These are phyloP conservation scores for Camellia oleifera DNA, from an alignment of 179 eudicot species.

Conservation along the genomic window DNA sequence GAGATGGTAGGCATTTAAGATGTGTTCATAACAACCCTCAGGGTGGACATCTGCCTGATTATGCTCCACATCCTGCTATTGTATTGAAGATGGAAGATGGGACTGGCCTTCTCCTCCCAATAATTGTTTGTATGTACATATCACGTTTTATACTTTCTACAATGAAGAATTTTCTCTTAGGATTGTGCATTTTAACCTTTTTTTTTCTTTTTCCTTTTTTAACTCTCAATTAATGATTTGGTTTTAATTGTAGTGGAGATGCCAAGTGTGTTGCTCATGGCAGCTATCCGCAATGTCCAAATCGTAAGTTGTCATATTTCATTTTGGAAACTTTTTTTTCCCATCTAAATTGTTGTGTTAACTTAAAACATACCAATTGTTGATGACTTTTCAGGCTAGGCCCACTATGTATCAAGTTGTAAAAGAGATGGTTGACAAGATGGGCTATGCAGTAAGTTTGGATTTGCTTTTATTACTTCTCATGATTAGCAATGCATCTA, in stretches of 20 bases:
- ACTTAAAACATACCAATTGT: not conserved
- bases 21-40: slow-evolving; percentile 90
- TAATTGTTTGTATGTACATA: slow-evolving; percentile 78
- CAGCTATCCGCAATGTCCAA: slow-evolving; percentile 84
- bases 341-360: not conserved
- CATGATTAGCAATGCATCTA: not conserved
- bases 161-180: not conserved
- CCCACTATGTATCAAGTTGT: slow-evolving; percentile 92
- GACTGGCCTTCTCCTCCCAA: slow-evolving; percentile 88
- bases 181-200: not conserved
- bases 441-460: slow-evolving; percentile 82
- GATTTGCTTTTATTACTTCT: not conserved
- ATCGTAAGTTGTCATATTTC: slow-evolving; percentile 40
- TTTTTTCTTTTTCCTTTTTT: not conserved
- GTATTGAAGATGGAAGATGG: slow-evolving; percentile 98
- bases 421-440: slow-evolving; percentile 88
- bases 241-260: slow-evolving; percentile 72
- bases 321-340: not conserved
- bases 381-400: slow-evolving; percentile 60
- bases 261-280: slow-evolving; percentile 91
- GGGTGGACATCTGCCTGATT: slow-evolving; percentile 76
- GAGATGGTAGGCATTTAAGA: slow-evolving; percentile 75
- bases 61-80: slow-evolving; percentile 93
- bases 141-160: not conserved
- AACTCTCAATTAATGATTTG: slow-evolving; percentile 15